Percentiles rank a stretch among this genome's conserved stretches.
Evolutionary conservation across 1,284 basidiomycete species (phyloP).

Genomic region (Cutaneotrichosporon arboriforme): DNA sequence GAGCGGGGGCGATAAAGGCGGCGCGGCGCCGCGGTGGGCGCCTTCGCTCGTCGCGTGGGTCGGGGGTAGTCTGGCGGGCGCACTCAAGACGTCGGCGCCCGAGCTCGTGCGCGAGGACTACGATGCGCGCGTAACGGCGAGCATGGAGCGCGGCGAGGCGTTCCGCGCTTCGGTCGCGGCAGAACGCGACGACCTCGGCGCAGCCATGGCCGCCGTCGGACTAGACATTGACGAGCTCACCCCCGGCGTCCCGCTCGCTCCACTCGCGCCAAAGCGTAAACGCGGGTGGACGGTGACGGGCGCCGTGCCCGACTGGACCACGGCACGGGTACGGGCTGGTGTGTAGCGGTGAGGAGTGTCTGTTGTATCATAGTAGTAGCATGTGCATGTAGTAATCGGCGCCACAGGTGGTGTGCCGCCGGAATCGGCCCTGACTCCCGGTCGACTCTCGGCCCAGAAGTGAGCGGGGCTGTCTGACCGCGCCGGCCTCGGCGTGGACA

Average conservation of each 20-base stretch:
- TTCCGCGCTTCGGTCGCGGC: constrained; percentile 39
- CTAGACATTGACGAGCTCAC: constrained; percentile 45
- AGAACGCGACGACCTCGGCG: constrained; percentile 48
- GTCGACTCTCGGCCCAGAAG: no score
- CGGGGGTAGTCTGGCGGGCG: constrained; percentile 83
- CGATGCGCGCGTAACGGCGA: constrained; percentile 40
- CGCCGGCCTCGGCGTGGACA: no score
- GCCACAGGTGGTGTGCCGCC: no score
- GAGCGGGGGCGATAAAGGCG: constrained; percentile 54
- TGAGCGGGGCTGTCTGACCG: no score
- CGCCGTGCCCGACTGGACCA: constrained; percentile 73
- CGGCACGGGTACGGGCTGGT: constrained; percentile 36
- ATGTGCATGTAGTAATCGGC: no score
- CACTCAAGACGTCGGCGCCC: constrained; percentile 74
- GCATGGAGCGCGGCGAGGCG: constrained; percentile 23
- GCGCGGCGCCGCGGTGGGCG: constrained; percentile 76
- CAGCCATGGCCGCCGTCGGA: constrained; percentile 25
- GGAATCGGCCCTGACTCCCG: no score
- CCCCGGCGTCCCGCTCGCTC: constrained; percentile 32
- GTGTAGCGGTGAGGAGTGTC: not conserved
- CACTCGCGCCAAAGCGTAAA: constrained; percentile 18
- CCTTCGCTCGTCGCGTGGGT: constrained; percentile 79
- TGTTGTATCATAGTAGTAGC: not conserved
- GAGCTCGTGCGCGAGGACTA: constrained; percentile 75
- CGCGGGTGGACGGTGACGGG: constrained; percentile 32